Evolutionary conservation across 805 yeast species (phyloP).

Genomic region (Nakazawaea sp.): DNA sequence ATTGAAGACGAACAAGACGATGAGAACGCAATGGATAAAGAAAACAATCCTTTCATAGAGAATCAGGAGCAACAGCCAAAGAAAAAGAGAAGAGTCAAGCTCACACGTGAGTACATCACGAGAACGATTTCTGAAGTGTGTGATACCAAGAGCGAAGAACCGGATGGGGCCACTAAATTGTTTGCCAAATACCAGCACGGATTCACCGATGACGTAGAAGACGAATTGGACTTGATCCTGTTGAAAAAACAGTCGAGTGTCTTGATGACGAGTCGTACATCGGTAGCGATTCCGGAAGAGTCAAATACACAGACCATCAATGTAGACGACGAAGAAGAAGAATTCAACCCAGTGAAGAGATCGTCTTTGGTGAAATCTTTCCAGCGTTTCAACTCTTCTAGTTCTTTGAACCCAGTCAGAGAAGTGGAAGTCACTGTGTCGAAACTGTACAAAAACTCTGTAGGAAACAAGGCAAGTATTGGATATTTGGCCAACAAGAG

Average conservation of each 20-base stretch:
- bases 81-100: constrained; percentile 27
- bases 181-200: constrained; percentile 31
- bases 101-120: constrained; percentile 51
- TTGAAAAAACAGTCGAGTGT: constrained; percentile 29
- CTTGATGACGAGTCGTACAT: constrained; percentile 21
- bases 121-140: constrained; percentile 47
- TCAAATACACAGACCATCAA: constrained; percentile 13
- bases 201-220: constrained; percentile 29
- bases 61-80: constrained; percentile 4
- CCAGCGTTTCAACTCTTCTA: constrained; percentile 23
- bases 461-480: constrained; percentile 52
- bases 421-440: constrained; percentile 45
- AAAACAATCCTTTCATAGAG: constrained; percentile 6
- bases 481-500: constrained; percentile 38
- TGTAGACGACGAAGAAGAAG: constrained; percentile 26
- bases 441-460: constrained; percentile 46
- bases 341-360: constrained; percentile 29
- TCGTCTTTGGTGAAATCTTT: constrained; percentile 35
- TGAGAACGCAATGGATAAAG: neutral
- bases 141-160: constrained; percentile 19
- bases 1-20: constrained; percentile 17
- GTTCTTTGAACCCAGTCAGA: constrained; percentile 30
- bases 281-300: neutral
- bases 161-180: constrained; percentile 18
- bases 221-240: constrained; percentile 25